Evolutionary conservation across 805 yeast genomes (phyloP), one percentile per base, ranked within the genome.

Genomic region (Metschnikowia henanensis): DNA sequence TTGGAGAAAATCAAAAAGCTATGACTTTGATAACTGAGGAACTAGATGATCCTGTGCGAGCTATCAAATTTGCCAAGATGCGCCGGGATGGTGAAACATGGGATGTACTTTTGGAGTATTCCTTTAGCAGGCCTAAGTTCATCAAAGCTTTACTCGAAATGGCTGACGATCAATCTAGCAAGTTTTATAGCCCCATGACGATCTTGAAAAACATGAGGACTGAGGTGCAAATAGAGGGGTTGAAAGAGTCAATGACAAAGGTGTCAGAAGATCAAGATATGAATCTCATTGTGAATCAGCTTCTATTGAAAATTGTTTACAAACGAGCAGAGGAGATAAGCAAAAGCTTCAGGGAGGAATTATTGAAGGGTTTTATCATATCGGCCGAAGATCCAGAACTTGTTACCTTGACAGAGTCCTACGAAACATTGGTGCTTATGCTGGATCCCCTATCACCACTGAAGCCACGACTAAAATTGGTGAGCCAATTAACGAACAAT

Each of bases 1-100:
- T 87, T 20, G 98, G 99, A 1, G 86, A 87, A 52, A 80, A 83
- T 44, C 76, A 75, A 48, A 77, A 80, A 48, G 98, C 98, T 0
- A 65, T 92, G 54, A 76, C 72, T 45, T 68, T 94, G 33, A 89
- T 94, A 13, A 81, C 90, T 30, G 84, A 87, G 50, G 77, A 87
- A 53, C 65, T 91, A 39, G 75, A 83, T 42, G 94, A 92, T 59
- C 92, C 96, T 0, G 76, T 77, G 31, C 73, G 78, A 50, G 98
- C 98, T 0, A 85, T 94, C 19, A 75, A 74, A 15, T 94, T 90
- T 72, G 94, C 91, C 1, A 76, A 73, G 39, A 73, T 73, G 9
- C 79, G 76, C 36, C 80, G 81, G 39, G 95, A 89, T 53, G 62
- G 70, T 18, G 95, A 87, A n/a, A 66, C 89, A 9, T 90, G 97